Evolutionary conservation across 2,329 filamentous ascomycete genomes (phyloP), one percentile per base, ranked within the genome.

Genomic region (Paradendryphiella salina): DNA sequence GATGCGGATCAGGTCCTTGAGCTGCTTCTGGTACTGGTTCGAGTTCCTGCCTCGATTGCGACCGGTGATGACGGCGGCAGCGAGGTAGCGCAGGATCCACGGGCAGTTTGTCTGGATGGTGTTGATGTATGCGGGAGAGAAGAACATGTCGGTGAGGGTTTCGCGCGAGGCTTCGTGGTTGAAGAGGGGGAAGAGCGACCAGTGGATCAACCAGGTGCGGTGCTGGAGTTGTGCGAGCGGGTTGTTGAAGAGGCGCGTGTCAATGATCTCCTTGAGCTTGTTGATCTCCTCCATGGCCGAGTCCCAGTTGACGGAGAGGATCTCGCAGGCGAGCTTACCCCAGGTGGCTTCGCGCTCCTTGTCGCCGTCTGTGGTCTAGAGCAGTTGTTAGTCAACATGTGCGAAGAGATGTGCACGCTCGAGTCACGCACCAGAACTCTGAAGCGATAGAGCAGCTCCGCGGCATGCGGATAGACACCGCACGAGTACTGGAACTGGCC

Each of bases 401-500:
- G 40, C 20, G 34, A 20, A 11, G 29, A 5, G 8, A 5, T 13
- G 20, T 14, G 11, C 45, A 26, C 28, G 5, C 5, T 28, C 14
- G 20, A 20, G n/a, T 3, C n/a, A 50, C 69, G 36, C 63, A 76
- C 75, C 66, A 99, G 84, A 61, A 99, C 91, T 71, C 94, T 89
- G 85, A 97, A 99, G 74, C 96, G 90, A 80, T 96, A 97, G 45
- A 99, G 86, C 64, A 96, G 82, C 72, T 97, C 94, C 58, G 91
- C 88, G 26, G 94, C 93, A 64, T 88, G 88, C 46, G 80, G 85
- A 76, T 99, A 99, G 78, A 92, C 90, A 62, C 94, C 94, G 74
- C 92, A 96, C 79, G 90, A 93, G 80, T 97, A 99, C 80, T 96
- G 90, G 79, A 96, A 96, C 75, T 94, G 89, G 66, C 94, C 94